phyloP scores from a whole-genome alignment of 2,329 filamentous ascomycete genomes.

The Stemphylium lycopersici region DNA sequence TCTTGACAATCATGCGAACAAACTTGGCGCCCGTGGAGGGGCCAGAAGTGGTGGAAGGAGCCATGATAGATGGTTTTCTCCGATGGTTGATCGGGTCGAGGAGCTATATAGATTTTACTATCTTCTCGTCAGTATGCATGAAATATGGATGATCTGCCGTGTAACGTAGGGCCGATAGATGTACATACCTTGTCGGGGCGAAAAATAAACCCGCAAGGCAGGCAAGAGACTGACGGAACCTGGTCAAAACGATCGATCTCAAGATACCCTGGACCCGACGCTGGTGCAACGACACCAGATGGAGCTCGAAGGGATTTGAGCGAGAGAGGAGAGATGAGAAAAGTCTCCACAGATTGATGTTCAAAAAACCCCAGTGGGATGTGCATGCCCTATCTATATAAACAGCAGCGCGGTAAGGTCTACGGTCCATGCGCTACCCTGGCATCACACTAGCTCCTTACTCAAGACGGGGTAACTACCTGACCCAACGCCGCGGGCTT shows the following conservation, averaged over 20 bases:
- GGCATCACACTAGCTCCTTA: constrained; percentile 10
- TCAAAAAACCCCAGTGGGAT: constrained; percentile 14
- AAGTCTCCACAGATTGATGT: constrained; percentile 28
- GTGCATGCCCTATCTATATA: constrained; percentile 30
- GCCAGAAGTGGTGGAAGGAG: background rate
- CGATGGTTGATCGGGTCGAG: background rate
- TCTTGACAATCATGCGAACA: constrained; percentile 65
- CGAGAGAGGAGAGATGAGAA: constrained; percentile 12
- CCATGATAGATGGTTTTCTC: constrained; percentile 10
- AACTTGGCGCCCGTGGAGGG: constrained; percentile 45
- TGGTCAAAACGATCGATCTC: constrained; percentile 1
- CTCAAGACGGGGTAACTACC: constrained; percentile 30
- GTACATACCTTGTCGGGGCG: constrained; percentile 13
- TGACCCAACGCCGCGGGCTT: constrained; percentile 23
- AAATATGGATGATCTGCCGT: background rate
- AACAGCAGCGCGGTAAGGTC: constrained; percentile 23
- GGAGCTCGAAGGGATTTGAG: constrained; percentile 3
- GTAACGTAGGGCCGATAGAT: background rate
- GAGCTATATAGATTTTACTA: background rate
- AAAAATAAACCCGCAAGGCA: background rate
- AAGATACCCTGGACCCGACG: constrained; percentile 13
- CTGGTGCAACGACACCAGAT: constrained; percentile 2
- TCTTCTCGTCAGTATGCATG: constrained; percentile 2
- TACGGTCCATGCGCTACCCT: constrained; percentile 28
- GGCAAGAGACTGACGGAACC: background rate